These are phyloP conservation scores for Phytophthora europaea DNA, from an alignment of 352 stramenopile species.

Conservation along the genomic window DNA sequence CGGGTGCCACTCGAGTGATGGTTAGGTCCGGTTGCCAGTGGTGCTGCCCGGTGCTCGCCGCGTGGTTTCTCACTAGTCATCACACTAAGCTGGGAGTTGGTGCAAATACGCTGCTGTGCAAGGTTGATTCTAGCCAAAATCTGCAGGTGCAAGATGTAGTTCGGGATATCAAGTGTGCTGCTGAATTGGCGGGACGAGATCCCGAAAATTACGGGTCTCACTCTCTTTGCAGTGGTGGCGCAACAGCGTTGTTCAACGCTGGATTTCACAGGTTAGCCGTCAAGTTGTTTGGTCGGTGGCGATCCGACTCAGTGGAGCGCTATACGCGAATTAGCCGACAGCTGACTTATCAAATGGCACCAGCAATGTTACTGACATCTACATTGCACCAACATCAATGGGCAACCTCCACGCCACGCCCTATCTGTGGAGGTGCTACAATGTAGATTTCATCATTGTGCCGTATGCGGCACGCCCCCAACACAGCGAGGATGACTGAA, in stretches of 20 bases:
- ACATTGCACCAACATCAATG: neutral
- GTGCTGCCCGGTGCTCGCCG: conserved; percentile 17
- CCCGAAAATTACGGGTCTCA: conserved; percentile 13
- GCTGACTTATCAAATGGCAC: neutral
- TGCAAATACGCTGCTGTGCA: conserved; percentile 11
- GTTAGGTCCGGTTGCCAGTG: neutral
- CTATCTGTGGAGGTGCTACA: conserved; percentile 9
- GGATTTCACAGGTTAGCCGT: conserved; percentile 8
- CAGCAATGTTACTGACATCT: neutral
- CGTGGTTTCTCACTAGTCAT: conserved; percentile 7
- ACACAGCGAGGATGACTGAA: neutral
- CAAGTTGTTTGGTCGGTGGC: conserved; percentile 9
- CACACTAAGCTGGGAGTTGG: neutral
- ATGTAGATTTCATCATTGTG: conserved; percentile 10
- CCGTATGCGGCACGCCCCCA: conserved; percentile 1
- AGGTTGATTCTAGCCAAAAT: conserved; percentile 3
- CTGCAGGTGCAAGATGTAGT: conserved; percentile 4
- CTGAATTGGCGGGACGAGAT: neutral
- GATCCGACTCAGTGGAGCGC: conserved; percentile 2
- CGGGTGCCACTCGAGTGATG: neutral
- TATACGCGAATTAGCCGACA: conserved; percentile 2
- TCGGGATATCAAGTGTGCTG: conserved; percentile 1
- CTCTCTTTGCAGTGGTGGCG: conserved; percentile 12
- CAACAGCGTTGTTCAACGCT: conserved; percentile 11
- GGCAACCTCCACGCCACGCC: conserved; percentile 5